Percentiles rank a stretch among this genome's conserved stretches.
Evolutionary conservation across 306 rosid genomes (phyloP).

Genomic region (Prinsepia uniflora): DNA sequence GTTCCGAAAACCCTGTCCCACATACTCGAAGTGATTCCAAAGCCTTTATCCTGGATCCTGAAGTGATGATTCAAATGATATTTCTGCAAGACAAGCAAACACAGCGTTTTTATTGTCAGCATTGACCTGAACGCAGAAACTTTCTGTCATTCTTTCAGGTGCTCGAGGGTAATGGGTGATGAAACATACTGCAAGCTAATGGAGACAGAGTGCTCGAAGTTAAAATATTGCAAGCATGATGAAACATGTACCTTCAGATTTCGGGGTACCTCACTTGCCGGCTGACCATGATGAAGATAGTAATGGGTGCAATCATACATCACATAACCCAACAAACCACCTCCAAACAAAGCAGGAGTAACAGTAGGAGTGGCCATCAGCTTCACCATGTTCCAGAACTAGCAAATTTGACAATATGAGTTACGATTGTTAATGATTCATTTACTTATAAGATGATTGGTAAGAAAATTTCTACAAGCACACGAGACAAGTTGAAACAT

Average conservation of each 20-base stretch:
- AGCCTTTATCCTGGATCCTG: conserved; percentile 77
- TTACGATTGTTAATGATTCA: conserved; percentile 17
- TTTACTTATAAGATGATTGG: background rate
- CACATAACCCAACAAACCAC: conserved; percentile 90
- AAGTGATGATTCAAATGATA: conserved; percentile 95
- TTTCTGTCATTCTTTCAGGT: background rate
- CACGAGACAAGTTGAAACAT: background rate
- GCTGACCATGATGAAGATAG: conserved; percentile 93
- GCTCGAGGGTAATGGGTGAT: background rate
- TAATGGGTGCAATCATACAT: conserved; percentile 89
- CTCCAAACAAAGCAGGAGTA: conserved; percentile 84
- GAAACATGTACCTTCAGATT: conserved; percentile 58
- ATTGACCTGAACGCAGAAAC: background rate
- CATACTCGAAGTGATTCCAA: conserved; percentile 80
- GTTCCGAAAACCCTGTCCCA: conserved; percentile 94
- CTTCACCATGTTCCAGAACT: conserved; percentile 78
- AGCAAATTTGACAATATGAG: conserved; percentile 31
- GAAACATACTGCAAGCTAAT: background rate
- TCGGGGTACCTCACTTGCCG: conserved; percentile 44
- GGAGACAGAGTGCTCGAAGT: background rate
- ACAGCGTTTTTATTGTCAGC: conserved; percentile 5
- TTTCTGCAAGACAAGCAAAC: conserved; percentile 45
- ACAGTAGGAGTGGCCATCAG: conserved; percentile 59
- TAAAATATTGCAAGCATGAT: background rate
- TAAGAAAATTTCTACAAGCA: background rate